Evolutionary conservation across 352 stramenopile species (phyloP).

Genomic region (Phytopythium kandeliae): DNA sequence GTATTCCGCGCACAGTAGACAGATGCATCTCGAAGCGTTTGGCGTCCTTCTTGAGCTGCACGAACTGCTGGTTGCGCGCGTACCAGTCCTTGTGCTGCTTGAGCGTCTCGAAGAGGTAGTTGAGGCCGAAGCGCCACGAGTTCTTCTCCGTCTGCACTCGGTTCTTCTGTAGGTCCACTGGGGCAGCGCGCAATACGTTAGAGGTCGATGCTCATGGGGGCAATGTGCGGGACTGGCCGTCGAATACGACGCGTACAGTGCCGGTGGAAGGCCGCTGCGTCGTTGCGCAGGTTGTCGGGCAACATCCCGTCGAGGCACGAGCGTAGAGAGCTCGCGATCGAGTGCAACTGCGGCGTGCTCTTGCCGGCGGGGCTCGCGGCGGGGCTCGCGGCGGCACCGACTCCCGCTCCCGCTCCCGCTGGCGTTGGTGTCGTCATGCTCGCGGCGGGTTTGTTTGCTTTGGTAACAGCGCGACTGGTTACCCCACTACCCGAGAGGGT

Average conservation of each 20-base stretch:
- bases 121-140: slow-evolving; percentile 83
- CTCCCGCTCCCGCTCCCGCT: slow-evolving; percentile 3
- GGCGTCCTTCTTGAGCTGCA: slow-evolving; percentile 80
- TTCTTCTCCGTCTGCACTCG: slow-evolving; percentile 80
- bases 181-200: not conserved
- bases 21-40: slow-evolving; percentile 79
- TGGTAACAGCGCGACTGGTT: not conserved
- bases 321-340: slow-evolving; percentile 72
- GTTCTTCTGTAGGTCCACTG: slow-evolving; percentile 71
- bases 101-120: slow-evolving; percentile 87
- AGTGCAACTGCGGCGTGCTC: slow-evolving; percentile 76
- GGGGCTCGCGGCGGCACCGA: not conserved
- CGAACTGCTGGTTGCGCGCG: slow-evolving; percentile 84
- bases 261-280: slow-evolving; percentile 61
- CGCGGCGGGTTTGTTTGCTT: not conserved
- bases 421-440: slow-evolving; percentile 19
- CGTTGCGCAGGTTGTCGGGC: slow-evolving; percentile 78
- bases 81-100: slow-evolving; percentile 89
- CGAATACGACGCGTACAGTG: slow-evolving; percentile 34
- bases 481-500: not conserved
- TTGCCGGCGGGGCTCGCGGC: slow-evolving; percentile 25
- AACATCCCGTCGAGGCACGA: slow-evolving; percentile 84
- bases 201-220: too few species aligned
- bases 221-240: too few species aligned
- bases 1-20: slow-evolving; percentile 50